Evolutionary conservation across 1,284 basidiomycete genomes (phyloP), one percentile per base, ranked within the genome.

Genomic region (Microbotryomycetes sp.): DNA sequence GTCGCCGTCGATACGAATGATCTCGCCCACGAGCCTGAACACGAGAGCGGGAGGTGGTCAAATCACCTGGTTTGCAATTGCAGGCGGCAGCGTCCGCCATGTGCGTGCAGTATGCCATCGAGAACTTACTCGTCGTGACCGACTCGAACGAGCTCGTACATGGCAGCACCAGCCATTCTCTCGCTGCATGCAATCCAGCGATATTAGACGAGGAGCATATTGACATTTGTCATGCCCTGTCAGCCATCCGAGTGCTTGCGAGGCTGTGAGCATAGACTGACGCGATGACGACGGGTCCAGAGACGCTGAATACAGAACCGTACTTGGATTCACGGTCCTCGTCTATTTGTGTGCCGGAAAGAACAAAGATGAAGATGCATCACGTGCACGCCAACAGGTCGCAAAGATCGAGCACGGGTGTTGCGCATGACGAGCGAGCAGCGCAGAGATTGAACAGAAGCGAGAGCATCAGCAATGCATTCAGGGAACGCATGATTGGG

Each of bases 1-100:
- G 79, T 96, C 93, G 62, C 85, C 85, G 72, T 97, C 92, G 78
- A 97, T 96, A 74, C 93, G 84, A 71, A 97, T 97, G 73, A 97
- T 92, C 88, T 97, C 92, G 91, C 64, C 62, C 49, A 67, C 74
- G 18, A 76, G 72, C 35, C 60, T 63, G 52, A 49, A 26, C 26
- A 56, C 35, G 23, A 31, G 30, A 29, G 24, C 13, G 47, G 26
- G 35, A 31, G 41, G 2, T 28, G 28, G 13, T 7, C 26, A 18
- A 30, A 11, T 3, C 31, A 28, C 24, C 7, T 29, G 5, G 24
- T 52, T 2, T 5, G 28, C 26, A 46, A 29, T 15, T n/a, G n/a
- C n/a, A n/a, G n/a, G 16, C 26, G 27, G 23, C 54, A 18, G 45
- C 18, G 6, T 27, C 21, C 13, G 13, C 46, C 7, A n/a, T 18